Evolutionary conservation across 2,329 filamentous ascomycete species (phyloP).

Genomic region (Hawksworthiomyces lignivorus): DNA sequence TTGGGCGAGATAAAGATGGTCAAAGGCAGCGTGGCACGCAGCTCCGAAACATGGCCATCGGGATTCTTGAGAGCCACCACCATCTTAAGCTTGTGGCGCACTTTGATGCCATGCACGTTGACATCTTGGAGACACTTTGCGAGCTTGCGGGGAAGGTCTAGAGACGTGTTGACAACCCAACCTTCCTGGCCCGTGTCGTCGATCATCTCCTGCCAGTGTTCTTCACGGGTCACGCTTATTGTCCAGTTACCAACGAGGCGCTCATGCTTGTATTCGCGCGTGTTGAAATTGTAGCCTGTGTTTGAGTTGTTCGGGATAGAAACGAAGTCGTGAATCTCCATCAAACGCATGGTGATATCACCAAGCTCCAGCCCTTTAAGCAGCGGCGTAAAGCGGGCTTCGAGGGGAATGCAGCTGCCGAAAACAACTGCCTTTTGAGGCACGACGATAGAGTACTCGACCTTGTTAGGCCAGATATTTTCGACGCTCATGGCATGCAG

Average conservation of each 20-base stretch:
- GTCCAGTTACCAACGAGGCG: slow-evolving; percentile 56
- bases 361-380: slow-evolving; percentile 83
- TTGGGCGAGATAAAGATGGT: slow-evolving; percentile 95
- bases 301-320: slow-evolving; percentile 38
- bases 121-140: slow-evolving; percentile 83
- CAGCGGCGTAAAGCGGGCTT: slow-evolving; percentile 81
- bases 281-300: slow-evolving; percentile 36
- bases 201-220: slow-evolving; percentile 63
- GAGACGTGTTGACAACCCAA: slow-evolving; percentile 52
- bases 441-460: slow-evolving; percentile 89
- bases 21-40: slow-evolving; percentile 82
- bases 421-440: slow-evolving; percentile 93
- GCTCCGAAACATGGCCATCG: slow-evolving; percentile 88
- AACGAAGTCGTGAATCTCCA: slow-evolving; percentile 63
- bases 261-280: slow-evolving; percentile 53
- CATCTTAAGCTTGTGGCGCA: slow-evolving; percentile 87
- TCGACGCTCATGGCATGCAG: slow-evolving; percentile 90
- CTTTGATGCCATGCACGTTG: slow-evolving; percentile 80
- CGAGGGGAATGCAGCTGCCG: slow-evolving; percentile 74
- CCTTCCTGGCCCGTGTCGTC: slow-evolving; percentile 60
- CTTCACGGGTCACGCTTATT: slow-evolving; percentile 45
- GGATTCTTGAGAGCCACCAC: slow-evolving; percentile 89
- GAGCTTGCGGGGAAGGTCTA: slow-evolving; percentile 72
- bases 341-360: slow-evolving; percentile 70
- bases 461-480: slow-evolving; percentile 96